Base-by-base conservation (phyloP, 306 rosid genomes). In the Biancaea sappan region DNA sequence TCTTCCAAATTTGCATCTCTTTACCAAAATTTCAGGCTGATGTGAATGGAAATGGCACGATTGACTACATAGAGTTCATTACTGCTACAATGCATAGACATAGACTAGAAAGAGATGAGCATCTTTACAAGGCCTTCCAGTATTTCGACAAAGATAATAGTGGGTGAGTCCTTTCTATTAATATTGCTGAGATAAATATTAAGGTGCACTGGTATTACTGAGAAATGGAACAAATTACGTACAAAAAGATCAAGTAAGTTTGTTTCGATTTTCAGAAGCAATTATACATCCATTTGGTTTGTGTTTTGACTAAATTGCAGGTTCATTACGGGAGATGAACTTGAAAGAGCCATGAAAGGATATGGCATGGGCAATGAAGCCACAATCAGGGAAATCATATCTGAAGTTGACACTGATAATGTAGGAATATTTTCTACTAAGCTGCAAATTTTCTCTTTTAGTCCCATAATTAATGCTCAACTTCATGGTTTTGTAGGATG, bases 71-170 rank as follows among this genome's bases (percentile, higher is more conserved):
- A 44, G 97, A 94, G 41, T 94, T 94, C 78, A 87, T 94, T 56
- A 91, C 94, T 59, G 98, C 97, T 29, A 94, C 98, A 29, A 94
- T 91, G 97, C 98, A 94, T 75, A 85, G 96, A 84, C 91, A 91
- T 89, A 89, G 78, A 76, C 81, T 89, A 79, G 96, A 91, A 76
- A 94, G 86, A 84, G 98, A 91, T 22, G 96, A 91, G 61, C 92
- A 94, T 72, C 91, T 94, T 80, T 82, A 3, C 82, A 91, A 87
- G 67, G 98, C 97, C 60, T 91, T 94, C 71, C 97, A 84, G 73
- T 89, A 87, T 87, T 94, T 94, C 69, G 98, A 94, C 78, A 85
- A 78, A 77, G 97, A 94, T 73, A 88, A 62, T 44, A 94, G 97
- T 2, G 97, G 97, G 98, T 91, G 47, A 68, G 96, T 80, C 60